Conservation (phyloP, 306 rosid species). For the Quercus gilva region DNA sequence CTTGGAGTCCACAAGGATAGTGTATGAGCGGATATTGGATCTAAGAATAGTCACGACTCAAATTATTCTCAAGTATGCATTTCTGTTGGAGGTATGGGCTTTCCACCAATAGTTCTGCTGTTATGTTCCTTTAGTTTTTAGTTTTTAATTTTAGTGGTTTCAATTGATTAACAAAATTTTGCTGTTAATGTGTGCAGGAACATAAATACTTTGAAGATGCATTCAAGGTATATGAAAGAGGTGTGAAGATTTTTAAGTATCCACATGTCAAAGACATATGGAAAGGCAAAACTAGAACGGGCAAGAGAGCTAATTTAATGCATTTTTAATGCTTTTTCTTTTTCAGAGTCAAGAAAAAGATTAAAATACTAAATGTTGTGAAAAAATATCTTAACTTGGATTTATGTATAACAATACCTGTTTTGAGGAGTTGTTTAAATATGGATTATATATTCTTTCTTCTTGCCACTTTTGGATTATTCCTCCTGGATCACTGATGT, state of each 20-base stretch:
- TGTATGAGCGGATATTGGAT: constrained; percentile 87
- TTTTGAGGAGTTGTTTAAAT: neutral
- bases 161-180: constrained; percentile 23
- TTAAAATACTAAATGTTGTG: neutral
- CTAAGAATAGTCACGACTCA: constrained; percentile 91
- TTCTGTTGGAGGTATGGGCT: constrained; percentile 72
- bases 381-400: neutral
- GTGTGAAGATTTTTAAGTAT: constrained; percentile 91
- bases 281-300: constrained; percentile 76
- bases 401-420: neutral
- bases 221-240: constrained; percentile 94
- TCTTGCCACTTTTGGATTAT: neutral
- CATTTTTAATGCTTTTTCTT: neutral
- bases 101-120: neutral
- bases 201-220: constrained; percentile 96
- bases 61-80: constrained; percentile 79
- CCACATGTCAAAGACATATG: constrained; percentile 93
- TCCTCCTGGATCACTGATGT: neutral
- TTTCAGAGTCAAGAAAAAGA: neutral
- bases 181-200: constrained; percentile 50
- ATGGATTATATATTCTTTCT: neutral
- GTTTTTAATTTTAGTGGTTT: constrained; percentile 17
- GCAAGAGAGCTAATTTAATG: constrained; percentile 80
- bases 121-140: neutral
- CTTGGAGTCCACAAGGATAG: constrained; percentile 82